Evolutionary conservation across 2,329 filamentous ascomycete species (phyloP), one percentile per base, ranked within the genome.

Genomic region (Coniochaeta sp.): DNA sequence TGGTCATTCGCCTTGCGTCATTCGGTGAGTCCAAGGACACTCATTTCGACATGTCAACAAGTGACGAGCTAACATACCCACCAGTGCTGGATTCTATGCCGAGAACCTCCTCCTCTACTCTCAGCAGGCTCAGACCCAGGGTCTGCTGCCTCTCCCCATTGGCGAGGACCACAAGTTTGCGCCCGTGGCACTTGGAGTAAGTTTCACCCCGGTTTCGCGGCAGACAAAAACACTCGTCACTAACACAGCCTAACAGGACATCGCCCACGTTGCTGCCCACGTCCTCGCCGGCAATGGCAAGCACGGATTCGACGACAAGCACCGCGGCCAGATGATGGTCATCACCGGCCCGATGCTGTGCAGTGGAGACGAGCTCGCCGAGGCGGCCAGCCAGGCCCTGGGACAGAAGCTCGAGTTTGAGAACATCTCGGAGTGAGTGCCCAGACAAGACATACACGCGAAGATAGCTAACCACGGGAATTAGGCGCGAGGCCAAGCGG

Each of bases 281-380:
- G 74, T 81, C 6, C 71, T 82, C 24, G 72, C 73, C 0, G 75
- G 78, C 12, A 76, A 79, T 63, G 79, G 79, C 2, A 70, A 74
- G 55, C 72, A 81, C 55, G 80, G 79, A 0, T 81, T 82, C 57
- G 75, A 77, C 60, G 78, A 81, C 63, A 71, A 69, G 60, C 76
- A 80, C 63, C 75, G 79, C n/a, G 79, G 79, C 16, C 79, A 82
- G 68, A 74, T 81, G 65, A 81, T 81, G 73, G 70, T 77, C 8
- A 63, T 81, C n/a, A 82, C 79, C 1, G 78, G 77, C 0, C 79
- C 79, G 0, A 76, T 74, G 72, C 74, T 83, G 3, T 73, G 72
- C 28, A 71, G 73, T 2, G 79, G 80, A 16, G 66, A 76, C 8
- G 78, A 81, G 63, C 70, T 82, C 7, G 79, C 79, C 1, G 67